phyloP scores from a whole-genome alignment of 441 rosid species.

The Francoa sonchifolia region DNA sequence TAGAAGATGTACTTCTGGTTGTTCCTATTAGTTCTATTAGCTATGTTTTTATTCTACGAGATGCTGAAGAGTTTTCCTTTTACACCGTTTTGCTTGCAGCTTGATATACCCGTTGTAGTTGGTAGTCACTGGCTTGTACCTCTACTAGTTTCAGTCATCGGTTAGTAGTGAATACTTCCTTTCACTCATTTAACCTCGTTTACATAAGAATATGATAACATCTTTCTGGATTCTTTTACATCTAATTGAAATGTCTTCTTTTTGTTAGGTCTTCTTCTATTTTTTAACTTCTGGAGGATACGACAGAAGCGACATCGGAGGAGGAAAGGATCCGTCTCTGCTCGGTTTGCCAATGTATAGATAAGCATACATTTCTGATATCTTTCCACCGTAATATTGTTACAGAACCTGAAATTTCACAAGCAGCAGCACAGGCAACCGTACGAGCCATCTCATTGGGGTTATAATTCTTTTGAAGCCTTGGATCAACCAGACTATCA shows the following conservation, averaged over 20 bases:
- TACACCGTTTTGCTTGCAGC: slow-evolving; percentile 28
- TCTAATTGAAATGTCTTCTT: slow-evolving; percentile 8
- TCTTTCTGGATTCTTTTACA: neutral
- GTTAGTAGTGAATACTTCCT: slow-evolving; percentile 23
- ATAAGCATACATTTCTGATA: slow-evolving; percentile 3
- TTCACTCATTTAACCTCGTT: neutral
- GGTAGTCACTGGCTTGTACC: slow-evolving; percentile 76
- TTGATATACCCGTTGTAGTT: slow-evolving; percentile 58
- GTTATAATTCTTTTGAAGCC: slow-evolving; percentile 41
- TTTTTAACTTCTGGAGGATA: slow-evolving; percentile 63
- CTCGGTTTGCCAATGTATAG: slow-evolving; percentile 35
- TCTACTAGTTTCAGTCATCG: slow-evolving; percentile 48
- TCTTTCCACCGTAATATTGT: neutral
- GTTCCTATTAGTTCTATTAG: neutral
- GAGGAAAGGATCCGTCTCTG: slow-evolving; percentile 50
- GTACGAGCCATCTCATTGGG: slow-evolving; percentile 75
- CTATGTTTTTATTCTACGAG: neutral
- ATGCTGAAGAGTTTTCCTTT: neutral
- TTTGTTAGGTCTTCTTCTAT: slow-evolving; percentile 39
- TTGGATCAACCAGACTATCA: slow-evolving; percentile 51
- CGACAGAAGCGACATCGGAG: slow-evolving; percentile 60
- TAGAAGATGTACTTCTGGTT: too few species aligned
- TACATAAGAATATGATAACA: neutral
- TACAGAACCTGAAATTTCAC: slow-evolving; percentile 16
- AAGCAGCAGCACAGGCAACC: slow-evolving; percentile 91